Conservation (phyloP, 257 asterid genomes). For the Prunella vulgaris region DNA sequence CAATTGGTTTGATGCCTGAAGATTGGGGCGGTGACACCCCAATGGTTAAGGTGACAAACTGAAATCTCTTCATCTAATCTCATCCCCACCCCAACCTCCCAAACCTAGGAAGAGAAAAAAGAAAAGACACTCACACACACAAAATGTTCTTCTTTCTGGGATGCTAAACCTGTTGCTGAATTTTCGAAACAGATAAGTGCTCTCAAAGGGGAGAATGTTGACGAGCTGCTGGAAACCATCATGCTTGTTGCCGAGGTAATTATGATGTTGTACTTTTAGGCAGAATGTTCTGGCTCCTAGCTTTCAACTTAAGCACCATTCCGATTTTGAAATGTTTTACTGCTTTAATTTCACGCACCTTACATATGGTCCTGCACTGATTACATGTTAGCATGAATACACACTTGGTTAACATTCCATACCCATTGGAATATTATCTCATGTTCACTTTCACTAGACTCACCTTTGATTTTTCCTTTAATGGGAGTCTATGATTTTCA, state of each 20-base stretch:
- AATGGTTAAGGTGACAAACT: constrained; percentile 72
- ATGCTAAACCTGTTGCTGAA: constrained; percentile 29
- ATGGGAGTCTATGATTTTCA: not conserved
- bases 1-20: constrained; percentile 92
- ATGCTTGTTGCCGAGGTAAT: constrained; percentile 98
- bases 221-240: constrained; percentile 86
- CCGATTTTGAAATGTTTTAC: constrained; percentile 5
- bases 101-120: not conserved
- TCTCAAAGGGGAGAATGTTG: constrained; percentile 93
- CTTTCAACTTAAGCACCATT: constrained; percentile 1
- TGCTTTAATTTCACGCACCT: constrained; percentile 6
- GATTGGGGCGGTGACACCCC: constrained; percentile 97
- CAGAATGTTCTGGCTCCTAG: not conserved
- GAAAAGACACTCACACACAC: not conserved
- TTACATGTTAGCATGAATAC: constrained; percentile 4
- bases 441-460: not conserved
- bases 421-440: not conserved
- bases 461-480: not conserved
- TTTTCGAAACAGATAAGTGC: constrained; percentile 74
- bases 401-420: not conserved
- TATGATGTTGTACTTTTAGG: constrained; percentile 3
- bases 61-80: constrained; percentile 18
- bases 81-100: not conserved
- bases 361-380: constrained; percentile 9
- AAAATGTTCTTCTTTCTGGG: not conserved